Conservation (phyloP, 805 yeast genomes). For the Ogataea methylovora region DNA sequence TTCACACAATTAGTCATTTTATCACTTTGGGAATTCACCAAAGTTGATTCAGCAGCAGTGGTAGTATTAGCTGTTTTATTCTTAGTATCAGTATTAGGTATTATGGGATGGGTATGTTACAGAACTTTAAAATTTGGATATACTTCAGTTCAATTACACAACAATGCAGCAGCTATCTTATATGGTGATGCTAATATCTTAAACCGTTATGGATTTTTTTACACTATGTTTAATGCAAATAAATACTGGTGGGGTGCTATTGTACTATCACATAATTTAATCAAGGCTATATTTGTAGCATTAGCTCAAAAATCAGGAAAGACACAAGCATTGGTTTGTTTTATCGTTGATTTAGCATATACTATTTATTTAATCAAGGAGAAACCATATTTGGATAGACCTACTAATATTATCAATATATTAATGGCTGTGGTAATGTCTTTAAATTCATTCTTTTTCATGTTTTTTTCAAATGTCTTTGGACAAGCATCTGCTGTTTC, state of each 20-base stretch:
- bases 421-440: slow-evolving; percentile 65
- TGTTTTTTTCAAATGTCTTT: slow-evolving; percentile 80
- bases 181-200: slow-evolving; percentile 72
- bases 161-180: slow-evolving; percentile 81
- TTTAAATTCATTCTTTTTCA: slow-evolving; percentile 74
- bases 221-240: slow-evolving; percentile 79
- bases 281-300: slow-evolving; percentile 68
- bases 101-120: slow-evolving; percentile 59
- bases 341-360: slow-evolving; percentile 68
- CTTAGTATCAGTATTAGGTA: slow-evolving; percentile 50
- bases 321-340: slow-evolving; percentile 70
- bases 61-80: slow-evolving; percentile 73
- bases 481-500: slow-evolving; percentile 73
- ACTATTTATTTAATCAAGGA: slow-evolving; percentile 53
- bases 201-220: slow-evolving; percentile 79
- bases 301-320: slow-evolving; percentile 77
- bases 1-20: slow-evolving; percentile 74
- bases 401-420: slow-evolving; percentile 74
- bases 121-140: slow-evolving; percentile 59
- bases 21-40: slow-evolving; percentile 82
- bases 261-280: slow-evolving; percentile 48
- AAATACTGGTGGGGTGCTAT: slow-evolving; percentile 81
- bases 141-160: slow-evolving; percentile 47
- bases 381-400: slow-evolving; percentile 74
- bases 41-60: slow-evolving; percentile 81